Evolutionary conservation across 2,329 filamentous ascomycete species (phyloP).

Genomic region (Pyrenophora seminiperda): DNA sequence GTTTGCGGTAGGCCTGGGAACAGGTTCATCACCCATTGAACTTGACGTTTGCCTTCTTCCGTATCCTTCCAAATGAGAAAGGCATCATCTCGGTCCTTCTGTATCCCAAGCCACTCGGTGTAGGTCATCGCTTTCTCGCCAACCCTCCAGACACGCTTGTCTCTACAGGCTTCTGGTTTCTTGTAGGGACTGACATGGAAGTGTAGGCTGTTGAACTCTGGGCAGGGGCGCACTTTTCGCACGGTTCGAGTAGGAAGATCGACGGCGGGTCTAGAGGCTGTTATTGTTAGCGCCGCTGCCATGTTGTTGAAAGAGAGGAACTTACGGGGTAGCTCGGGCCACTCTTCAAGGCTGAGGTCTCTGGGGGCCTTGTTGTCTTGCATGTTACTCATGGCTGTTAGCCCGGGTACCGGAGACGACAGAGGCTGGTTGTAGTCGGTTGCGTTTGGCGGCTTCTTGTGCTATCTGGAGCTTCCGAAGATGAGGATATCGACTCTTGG

Average conservation of each 20-base stretch:
- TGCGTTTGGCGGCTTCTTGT: too few relatives aligned
- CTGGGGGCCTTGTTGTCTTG: neutral
- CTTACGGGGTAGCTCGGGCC: neutral
- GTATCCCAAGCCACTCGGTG: neutral
- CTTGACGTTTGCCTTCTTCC: neutral
- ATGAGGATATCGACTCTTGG: too few relatives aligned
- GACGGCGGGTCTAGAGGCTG: neutral
- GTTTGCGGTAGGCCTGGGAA: neutral
- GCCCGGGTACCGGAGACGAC: neutral
- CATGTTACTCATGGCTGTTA: neutral
- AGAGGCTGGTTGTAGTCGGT: too few relatives aligned
- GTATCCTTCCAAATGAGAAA: neutral
- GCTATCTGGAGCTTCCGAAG: too few relatives aligned
- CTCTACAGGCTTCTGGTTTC: neutral
- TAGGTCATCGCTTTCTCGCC: neutral
- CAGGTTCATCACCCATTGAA: neutral
- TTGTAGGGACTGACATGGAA: neutral
- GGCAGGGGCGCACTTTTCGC: neutral
- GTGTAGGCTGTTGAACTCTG: neutral
- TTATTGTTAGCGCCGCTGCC: neutral
- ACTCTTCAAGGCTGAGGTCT: neutral
- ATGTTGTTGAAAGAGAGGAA: neutral
- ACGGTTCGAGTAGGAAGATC: too few relatives aligned
- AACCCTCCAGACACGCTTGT: neutral
- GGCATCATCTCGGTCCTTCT: neutral